Evolutionary conservation across 2,329 filamentous ascomycete genomes (phyloP), one percentile per base, ranked within the genome.

Genomic region (Sporothrix pseudoabietina): DNA sequence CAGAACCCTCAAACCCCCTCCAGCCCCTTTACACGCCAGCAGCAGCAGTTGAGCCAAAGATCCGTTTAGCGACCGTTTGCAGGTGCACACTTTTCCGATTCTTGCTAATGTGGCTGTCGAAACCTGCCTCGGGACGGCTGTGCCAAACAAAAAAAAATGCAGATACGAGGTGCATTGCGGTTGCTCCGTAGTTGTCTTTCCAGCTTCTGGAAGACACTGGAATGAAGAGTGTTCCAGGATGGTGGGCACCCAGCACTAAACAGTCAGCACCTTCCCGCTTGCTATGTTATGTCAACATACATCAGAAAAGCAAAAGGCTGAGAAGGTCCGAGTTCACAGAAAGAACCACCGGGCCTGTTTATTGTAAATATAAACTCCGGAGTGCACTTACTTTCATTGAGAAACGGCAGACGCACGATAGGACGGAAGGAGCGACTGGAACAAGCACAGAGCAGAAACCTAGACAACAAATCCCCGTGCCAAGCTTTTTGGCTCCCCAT

Each of bases 151-250:
- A 26, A 26, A 71, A 39, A 61, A 71, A 71, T 71, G 69, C 35
- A 61, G 41, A 70, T 57, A 59, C 52, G 52, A 70, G 68, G 68
- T 70, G 49, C 52, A 47, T 49, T 22, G 39, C 39, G 69, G 69
- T 59, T 71, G 69, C 54, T 71, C 52, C 14, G 69, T n/a, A 35
- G 69, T 61, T 71, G 69, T 22, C 54, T 6, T n/a, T 19, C 41
- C 16, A 14, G 54, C 39, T 59, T 59, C 54, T 49, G 7, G 49
- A 57, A 57, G 26, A 39, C 52, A 71, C 19, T 59, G 69, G 69
- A 71, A 71, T 71, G 69, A 6, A 19, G 47, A 19, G 4, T 47
- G 47, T 55, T 54, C 66, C 2, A 41, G 32, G 57, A n/a, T 19
- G 3, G 57, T 12, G 32, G 32, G 19, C 30, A 4, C 3, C 30